These are phyloP conservation scores for Botrytis cinerea DNA, from an alignment of 2,329 filamentous ascomycete species.

Conservation along the genomic window DNA sequence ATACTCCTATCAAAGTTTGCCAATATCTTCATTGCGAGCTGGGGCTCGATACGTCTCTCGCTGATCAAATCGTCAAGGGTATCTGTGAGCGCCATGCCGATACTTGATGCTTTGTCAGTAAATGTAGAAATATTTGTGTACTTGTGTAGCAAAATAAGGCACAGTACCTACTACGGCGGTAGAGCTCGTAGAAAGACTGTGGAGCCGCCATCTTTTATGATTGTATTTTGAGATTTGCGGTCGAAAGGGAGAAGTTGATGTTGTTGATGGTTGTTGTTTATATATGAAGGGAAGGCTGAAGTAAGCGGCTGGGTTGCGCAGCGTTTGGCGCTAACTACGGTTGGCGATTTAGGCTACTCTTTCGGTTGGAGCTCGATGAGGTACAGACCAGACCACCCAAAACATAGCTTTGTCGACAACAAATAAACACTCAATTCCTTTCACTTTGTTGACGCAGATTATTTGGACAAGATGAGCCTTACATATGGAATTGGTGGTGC, in stretches of 20 bases:
- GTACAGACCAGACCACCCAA: conserved; percentile 17
- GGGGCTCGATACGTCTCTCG: conserved; percentile 91
- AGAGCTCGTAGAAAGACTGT: conserved; percentile 85
- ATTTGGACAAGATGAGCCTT: conserved; percentile 63
- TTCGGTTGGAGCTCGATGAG: conserved; percentile 21
- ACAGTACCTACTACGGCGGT: conserved; percentile 92
- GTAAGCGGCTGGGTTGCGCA: conserved; percentile 27
- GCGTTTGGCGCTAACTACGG: conserved; percentile 31
- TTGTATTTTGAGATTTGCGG: conserved; percentile 28
- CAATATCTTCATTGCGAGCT: conserved; percentile 98
- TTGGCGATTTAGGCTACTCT: conserved; percentile 26
- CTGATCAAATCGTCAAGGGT: conserved; percentile 97
- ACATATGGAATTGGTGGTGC: conserved; percentile 69
- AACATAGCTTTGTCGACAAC: conserved; percentile 18
- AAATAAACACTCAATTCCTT: conserved; percentile 13
- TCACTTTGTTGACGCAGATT: conserved; percentile 9
- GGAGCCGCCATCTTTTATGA: conserved; percentile 50
- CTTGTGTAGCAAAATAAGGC: conserved; percentile 39
- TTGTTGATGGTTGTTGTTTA: conserved; percentile 25
- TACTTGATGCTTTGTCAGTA: conserved; percentile 56
- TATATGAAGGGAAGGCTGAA: conserved; percentile 28
- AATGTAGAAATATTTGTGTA: conserved; percentile 30
- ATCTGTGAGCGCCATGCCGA: conserved; percentile 90
- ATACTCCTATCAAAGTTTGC: conserved; percentile 93
- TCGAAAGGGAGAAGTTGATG: conserved; percentile 18